These are phyloP conservation scores for Paraglomus brasilianum DNA, from an alignment of 192 early-diverging fungal species.

Conservation along the genomic window DNA sequence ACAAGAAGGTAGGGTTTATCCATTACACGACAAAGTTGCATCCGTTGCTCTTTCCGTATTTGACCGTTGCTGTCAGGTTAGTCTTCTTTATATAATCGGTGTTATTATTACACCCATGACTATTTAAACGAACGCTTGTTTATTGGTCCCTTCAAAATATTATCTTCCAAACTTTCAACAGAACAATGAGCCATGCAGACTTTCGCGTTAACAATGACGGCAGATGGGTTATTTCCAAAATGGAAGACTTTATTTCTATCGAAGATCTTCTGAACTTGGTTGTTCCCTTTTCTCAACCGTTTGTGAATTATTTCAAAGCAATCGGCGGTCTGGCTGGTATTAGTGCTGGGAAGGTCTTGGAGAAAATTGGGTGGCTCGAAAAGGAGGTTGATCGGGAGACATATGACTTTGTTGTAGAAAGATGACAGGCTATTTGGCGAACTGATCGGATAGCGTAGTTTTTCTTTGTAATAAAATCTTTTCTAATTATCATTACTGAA, in stretches of 20 bases:
- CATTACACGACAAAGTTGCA: background rate
- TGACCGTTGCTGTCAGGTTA: background rate
- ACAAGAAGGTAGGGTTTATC: background rate
- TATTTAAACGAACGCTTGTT: background rate
- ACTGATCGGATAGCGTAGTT: no score
- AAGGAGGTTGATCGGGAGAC: background rate
- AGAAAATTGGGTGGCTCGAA: background rate
- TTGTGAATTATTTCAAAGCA: slow-evolving; percentile 11
- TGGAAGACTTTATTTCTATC: slow-evolving; percentile 1
- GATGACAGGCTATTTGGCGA: no score
- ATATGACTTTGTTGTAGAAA: no score
- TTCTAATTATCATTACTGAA: no score
- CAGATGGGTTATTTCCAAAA: background rate
- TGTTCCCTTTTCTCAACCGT: background rate
- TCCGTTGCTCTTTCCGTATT: background rate
- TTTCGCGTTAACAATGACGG: background rate
- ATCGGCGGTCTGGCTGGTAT: background rate
- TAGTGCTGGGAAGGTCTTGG: background rate
- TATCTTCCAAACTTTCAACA: background rate
- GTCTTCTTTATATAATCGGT: background rate
- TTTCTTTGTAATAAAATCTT: no score
- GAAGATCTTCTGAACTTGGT: slow-evolving; percentile 4
- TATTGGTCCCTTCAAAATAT: background rate
- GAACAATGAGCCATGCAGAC: background rate
- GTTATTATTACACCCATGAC: background rate